Evolutionary conservation across 257 asterid species (phyloP).

Genomic region (Knoxia roxburghii): DNA sequence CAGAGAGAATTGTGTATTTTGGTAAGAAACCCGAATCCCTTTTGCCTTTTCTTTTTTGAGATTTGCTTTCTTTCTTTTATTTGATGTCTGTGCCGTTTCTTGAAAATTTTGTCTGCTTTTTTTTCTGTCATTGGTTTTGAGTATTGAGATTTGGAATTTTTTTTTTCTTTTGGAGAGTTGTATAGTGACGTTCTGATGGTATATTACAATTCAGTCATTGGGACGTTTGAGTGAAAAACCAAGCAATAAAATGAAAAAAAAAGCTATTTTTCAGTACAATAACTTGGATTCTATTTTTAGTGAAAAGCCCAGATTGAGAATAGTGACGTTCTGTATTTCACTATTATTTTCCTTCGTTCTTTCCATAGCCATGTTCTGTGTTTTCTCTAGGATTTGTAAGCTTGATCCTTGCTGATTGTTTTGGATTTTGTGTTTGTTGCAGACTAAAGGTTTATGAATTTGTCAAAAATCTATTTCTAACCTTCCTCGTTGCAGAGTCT

Average conservation of each 20-base stretch:
- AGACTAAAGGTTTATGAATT: background rate
- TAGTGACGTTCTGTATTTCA: background rate
- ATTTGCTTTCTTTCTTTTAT: background rate
- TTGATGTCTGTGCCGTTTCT: no score
- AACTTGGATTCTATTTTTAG: background rate
- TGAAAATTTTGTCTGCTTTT: no score
- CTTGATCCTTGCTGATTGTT: background rate
- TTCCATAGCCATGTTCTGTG: background rate
- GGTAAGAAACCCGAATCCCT: slow-evolving; percentile 6
- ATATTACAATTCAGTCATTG: background rate
- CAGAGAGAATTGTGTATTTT: background rate
- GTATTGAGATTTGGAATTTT: background rate
- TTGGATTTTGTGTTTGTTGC: background rate
- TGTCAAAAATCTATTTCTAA: background rate
- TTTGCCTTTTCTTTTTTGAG: background rate
- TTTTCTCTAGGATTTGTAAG: background rate
- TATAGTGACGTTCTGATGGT: background rate
- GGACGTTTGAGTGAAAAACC: background rate
- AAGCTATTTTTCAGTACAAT: background rate
- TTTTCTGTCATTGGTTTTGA: no score
- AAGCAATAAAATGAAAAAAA: background rate
- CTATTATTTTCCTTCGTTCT: background rate
- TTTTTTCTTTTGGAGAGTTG: background rate
- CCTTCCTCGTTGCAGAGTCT: background rate
- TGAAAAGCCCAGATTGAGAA: background rate